Evolutionary conservation across 1,139 yeast species (phyloP), one percentile per base, ranked within the genome.

Genomic region (Blastobotrys serpentis): DNA sequence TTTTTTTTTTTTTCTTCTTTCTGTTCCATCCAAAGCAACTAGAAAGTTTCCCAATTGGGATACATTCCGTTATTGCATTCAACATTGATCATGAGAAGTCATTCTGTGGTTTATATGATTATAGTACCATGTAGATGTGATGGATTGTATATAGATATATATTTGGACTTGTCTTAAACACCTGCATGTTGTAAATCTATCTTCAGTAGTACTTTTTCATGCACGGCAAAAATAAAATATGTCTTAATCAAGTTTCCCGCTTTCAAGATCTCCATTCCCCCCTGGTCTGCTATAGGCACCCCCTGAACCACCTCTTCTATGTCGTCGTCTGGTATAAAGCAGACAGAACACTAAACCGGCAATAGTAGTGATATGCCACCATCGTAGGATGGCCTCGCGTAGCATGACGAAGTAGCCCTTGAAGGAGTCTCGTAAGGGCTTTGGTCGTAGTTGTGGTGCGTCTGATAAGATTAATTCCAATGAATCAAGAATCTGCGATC

Each of bases 401-500:
- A 51, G 32, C 32, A 44, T 48, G 42, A 52, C 50, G n/a, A 53
- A 44, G 43, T 52, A 50, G 33, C 61, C 54, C n/a, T 44, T 29
- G 39, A 54, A 25, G 5, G 59, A 54, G 33, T 53, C 52, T 26
- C 51, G 52, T 17, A 58, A 46, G 13, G 63, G 55, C 49, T 59
- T 60, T 14, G 66, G 57, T 17, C 54, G 54, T 39, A 64, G 52
- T 39, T 55, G 52, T 3, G 40, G 40, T n/a, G 57, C 54, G 32
- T 58, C 58, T 23, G 56, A 57, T 19, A 60, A 30, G 33, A 62
- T 57, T 3, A 54, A 51, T 33, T 57, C 58, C 22, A 66, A 43
- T n/a, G 64, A 57, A 21, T 62, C 68, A 13, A 67, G 47, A 14
- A 68, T 55, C 13, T 53, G 51, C 3, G 65, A 50, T 21, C 65